phyloP scores from a whole-genome alignment of 2,329 filamentous ascomycete genomes.

The Didymosphaeria variabile region DNA sequence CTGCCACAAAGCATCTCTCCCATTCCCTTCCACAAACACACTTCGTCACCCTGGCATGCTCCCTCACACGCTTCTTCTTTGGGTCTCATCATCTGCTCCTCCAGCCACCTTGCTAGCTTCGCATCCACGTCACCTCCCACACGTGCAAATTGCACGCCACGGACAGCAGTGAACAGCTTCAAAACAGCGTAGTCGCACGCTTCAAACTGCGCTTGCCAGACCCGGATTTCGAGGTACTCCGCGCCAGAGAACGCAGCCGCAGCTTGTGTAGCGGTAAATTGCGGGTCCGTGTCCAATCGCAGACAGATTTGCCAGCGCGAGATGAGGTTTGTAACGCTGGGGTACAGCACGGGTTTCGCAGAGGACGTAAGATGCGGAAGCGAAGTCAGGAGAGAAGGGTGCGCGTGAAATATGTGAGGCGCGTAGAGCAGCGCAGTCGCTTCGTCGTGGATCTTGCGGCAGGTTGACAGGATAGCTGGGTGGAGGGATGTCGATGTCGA shows the following conservation, averaged over 20 bases:
- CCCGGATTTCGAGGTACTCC: conserved; percentile 60
- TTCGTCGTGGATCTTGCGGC: conserved; percentile 53
- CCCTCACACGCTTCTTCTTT: conserved; percentile 18
- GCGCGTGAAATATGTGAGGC: conserved; percentile 60
- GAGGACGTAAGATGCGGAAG: conserved; percentile 54
- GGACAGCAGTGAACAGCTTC: conserved; percentile 56
- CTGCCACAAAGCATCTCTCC: conserved; percentile 12
- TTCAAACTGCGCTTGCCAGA: conserved; percentile 54
- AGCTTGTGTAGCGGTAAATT: conserved; percentile 53
- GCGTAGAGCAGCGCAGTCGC: conserved; percentile 58
- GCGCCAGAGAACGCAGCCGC: conserved; percentile 55
- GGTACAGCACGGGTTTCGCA: conserved; percentile 48
- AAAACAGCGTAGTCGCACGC: conserved; percentile 54
- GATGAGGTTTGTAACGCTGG: conserved; percentile 48
- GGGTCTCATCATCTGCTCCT: conserved; percentile 54
- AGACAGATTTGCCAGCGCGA: conserved; percentile 56
- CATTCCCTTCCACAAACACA: conserved; percentile 4
- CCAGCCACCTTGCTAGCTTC: conserved; percentile 56
- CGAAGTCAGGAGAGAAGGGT: conserved; percentile 55
- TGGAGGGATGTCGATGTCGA: conserved; percentile 37
- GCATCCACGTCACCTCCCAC: conserved; percentile 55
- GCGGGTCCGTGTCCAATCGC: conserved; percentile 60
- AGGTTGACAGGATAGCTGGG: conserved; percentile 54
- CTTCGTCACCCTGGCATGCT: conserved; percentile 1
- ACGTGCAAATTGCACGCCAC: conserved; percentile 55